Conservation (phyloP, 768 basidiomycete species). For the Hygrophorus russula region DNA sequence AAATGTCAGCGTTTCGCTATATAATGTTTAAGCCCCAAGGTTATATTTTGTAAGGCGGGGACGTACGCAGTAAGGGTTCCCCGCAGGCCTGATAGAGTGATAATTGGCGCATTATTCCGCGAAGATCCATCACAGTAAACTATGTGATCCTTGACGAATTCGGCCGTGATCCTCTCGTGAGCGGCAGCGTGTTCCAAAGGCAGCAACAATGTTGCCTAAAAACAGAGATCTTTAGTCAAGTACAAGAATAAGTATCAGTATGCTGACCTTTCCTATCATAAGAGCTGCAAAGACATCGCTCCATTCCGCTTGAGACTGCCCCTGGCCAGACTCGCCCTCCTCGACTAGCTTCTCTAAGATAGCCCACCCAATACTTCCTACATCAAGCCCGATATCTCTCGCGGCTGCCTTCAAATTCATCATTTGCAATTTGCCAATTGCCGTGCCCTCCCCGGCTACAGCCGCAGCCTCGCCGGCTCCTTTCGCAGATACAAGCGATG, state of each 20-base stretch:
- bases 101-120: constrained; percentile 37
- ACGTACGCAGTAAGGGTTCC: constrained; percentile 56
- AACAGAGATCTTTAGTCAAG: constrained; percentile 3
- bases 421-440: constrained; percentile 56
- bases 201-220: constrained; percentile 69
- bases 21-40: constrained; percentile 21
- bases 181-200: constrained; percentile 50
- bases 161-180: constrained; percentile 49
- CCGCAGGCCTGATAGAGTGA: constrained; percentile 78
- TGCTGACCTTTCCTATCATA: constrained; percentile 53
- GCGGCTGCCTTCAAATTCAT: constrained; percentile 66
- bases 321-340: constrained; percentile 20
- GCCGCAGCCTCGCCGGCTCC: constrained; percentile 16
- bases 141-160: constrained; percentile 80
- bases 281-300: constrained; percentile 55
- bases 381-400: constrained; percentile 56
- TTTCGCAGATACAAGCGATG: constrained; percentile 19
- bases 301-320: constrained; percentile 50
- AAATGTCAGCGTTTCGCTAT: constrained; percentile 29
- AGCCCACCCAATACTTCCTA: constrained; percentile 59
- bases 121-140: constrained; percentile 47
- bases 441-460: constrained; percentile 38
- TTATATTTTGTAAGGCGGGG: constrained; percentile 19
- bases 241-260: not conserved
- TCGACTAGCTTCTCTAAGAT: constrained; percentile 63